A percentile compares a stretch with the other conserved stretches of the same genome.
phyloP scores from a whole-genome alignment of 2,329 filamentous ascomycete genomes.

The Elsinoe fawcettii region DNA sequence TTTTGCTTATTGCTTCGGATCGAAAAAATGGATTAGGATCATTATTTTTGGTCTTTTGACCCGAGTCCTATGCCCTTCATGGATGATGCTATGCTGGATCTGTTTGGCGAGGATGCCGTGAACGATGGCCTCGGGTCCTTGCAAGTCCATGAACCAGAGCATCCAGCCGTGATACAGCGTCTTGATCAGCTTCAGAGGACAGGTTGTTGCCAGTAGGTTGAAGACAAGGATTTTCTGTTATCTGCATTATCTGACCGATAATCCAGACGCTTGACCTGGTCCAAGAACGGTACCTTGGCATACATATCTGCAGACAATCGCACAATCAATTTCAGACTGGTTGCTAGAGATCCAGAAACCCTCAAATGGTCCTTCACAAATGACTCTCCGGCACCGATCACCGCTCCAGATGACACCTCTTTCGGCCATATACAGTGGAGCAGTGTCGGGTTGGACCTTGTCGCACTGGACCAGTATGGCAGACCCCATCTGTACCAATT shows the following conservation, averaged over 20 bases:
- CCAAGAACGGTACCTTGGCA: constrained; percentile 76
- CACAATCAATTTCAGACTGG: constrained; percentile 62
- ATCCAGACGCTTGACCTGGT: constrained; percentile 73
- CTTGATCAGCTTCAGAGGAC: constrained; percentile 67
- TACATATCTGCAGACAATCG: constrained; percentile 66
- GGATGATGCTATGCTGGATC: constrained; percentile 52
- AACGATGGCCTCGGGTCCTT: constrained; percentile 52
- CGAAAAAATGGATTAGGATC: not conserved
- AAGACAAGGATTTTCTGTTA: not conserved
- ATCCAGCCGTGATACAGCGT: constrained; percentile 62
- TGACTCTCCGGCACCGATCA: constrained; percentile 58
- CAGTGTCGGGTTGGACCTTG: constrained; percentile 67
- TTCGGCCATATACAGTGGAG: constrained; percentile 81
- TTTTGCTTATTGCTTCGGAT: not conserved
- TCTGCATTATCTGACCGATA: not conserved
- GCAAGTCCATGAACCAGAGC: constrained; percentile 45
- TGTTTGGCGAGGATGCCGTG: constrained; percentile 60
- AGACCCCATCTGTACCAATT: constrained; percentile 68
- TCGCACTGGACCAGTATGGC: constrained; percentile 71
- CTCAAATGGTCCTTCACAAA: constrained; percentile 71
- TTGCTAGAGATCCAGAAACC: constrained; percentile 60
- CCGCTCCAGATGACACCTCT: constrained; percentile 53
- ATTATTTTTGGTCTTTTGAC: not conserved
- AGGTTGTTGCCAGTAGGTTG: constrained; percentile 73
- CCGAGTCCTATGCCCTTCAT: constrained; percentile 16